Evolutionary conservation across 1,284 basidiomycete species (phyloP).

Genomic region (Ceratobasidium sp.): DNA sequence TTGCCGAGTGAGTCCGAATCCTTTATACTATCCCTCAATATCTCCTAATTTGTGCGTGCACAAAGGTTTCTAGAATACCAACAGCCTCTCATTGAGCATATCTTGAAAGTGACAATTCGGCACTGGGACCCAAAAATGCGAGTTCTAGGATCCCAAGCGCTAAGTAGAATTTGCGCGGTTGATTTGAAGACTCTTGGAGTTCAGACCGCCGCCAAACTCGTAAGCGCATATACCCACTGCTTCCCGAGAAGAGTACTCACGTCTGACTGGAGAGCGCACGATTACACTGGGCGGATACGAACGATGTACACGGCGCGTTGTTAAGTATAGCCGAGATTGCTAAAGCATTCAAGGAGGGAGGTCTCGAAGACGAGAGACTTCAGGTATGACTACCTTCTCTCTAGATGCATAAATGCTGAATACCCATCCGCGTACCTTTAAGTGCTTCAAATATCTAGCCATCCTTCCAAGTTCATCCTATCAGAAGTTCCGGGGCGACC

Average conservation of each 20-base stretch:
- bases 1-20: constrained; percentile 76
- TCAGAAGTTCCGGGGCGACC: constrained; percentile 78
- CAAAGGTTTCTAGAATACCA: constrained; percentile 75
- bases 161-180: constrained; percentile 75
- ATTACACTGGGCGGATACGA: constrained; percentile 74
- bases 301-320: constrained; percentile 87
- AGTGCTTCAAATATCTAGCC: constrained; percentile 66
- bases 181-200: constrained; percentile 71
- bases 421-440: constrained; percentile 42
- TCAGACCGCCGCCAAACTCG: constrained; percentile 65
- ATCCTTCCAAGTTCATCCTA: constrained; percentile 68
- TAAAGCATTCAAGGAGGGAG: constrained; percentile 61
- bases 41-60: not conserved
- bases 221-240: constrained; percentile 54
- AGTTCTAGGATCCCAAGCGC: constrained; percentile 81
- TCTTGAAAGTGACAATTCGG: constrained; percentile 79
- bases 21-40: constrained; percentile 50
- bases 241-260: constrained; percentile 1
- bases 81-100: constrained; percentile 76
- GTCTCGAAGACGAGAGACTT: constrained; percentile 55
- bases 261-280: constrained; percentile 64
- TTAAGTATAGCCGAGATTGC: constrained; percentile 81
- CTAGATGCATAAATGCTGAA: not conserved
- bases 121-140: constrained; percentile 94
- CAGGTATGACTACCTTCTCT: constrained; percentile 58